Conservation (phyloP, 768 basidiomycete genomes). For the Naganishia randhawae region DNA sequence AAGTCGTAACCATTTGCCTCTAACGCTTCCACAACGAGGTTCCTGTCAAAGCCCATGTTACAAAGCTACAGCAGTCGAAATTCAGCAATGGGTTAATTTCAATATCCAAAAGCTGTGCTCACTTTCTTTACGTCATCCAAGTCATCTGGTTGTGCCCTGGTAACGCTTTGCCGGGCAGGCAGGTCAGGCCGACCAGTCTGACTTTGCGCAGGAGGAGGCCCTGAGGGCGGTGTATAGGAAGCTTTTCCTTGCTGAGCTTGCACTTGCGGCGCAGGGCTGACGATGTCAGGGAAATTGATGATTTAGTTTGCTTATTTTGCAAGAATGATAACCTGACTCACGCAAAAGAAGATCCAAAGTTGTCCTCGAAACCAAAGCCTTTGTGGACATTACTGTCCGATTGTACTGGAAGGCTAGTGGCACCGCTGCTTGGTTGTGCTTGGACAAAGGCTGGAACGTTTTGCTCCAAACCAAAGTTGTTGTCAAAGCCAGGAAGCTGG, state of each 20-base stretch:
- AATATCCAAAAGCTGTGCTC: slow-evolving; percentile 46
- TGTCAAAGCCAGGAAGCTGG: slow-evolving; percentile 26
- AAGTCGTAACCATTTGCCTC: slow-evolving; percentile 82
- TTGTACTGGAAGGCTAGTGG: slow-evolving; percentile 13
- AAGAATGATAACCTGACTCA: background rate
- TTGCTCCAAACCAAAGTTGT: slow-evolving; percentile 6
- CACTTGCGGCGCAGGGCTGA: slow-evolving; percentile 35
- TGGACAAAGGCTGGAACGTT: slow-evolving; percentile 14
- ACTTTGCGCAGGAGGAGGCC: slow-evolving; percentile 19
- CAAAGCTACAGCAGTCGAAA: slow-evolving; percentile 66
- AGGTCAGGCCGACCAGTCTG: slow-evolving; percentile 19
- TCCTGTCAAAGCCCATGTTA: slow-evolving; percentile 84
- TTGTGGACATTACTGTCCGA: background rate
- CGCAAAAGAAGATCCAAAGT: slow-evolving; percentile 53
- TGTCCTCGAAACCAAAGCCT: slow-evolving; percentile 55
- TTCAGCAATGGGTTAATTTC: slow-evolving; percentile 59
- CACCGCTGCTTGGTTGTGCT: slow-evolving; percentile 3
- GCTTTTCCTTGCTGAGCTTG: slow-evolving; percentile 31
- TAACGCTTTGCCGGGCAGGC: slow-evolving; percentile 28
- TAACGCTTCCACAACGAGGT: slow-evolving; percentile 74
- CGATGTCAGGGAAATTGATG: background rate
- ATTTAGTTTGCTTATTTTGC: background rate
- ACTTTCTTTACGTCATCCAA: slow-evolving; percentile 50
- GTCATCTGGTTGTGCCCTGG: slow-evolving; percentile 45
- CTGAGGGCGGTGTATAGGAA: slow-evolving; percentile 5